These are phyloP conservation scores for Lavandula angustifolia DNA, from an alignment of 257 asterid species.

Conservation along the genomic window DNA sequence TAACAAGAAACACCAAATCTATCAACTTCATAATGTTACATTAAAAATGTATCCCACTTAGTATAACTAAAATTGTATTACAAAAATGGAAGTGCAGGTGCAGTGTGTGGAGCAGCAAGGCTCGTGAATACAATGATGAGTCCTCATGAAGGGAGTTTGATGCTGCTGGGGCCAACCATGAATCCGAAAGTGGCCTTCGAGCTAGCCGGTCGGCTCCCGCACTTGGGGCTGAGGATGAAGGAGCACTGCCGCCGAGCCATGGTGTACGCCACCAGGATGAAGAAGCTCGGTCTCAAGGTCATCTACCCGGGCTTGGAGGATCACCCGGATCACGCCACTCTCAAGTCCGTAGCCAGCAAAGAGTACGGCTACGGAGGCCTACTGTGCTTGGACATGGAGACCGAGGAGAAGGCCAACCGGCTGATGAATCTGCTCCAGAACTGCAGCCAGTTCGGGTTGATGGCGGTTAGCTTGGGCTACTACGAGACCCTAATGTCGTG, in stretches of 20 bases:
- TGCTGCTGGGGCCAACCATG: constrained; percentile 91
- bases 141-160: constrained; percentile 67
- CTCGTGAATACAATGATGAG: constrained; percentile 80
- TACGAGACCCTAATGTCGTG: constrained; percentile 85
- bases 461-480: constrained; percentile 54
- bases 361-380: constrained; percentile 87
- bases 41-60: no score
- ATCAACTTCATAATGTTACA: no score
- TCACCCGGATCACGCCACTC: constrained; percentile 60
- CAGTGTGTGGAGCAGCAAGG: constrained; percentile 71
- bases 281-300: constrained; percentile 70
- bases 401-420: constrained; percentile 73
- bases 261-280: constrained; percentile 61
- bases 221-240: constrained; percentile 67
- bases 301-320: constrained; percentile 80
- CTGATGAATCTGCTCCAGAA: constrained; percentile 76
- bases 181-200: constrained; percentile 85
- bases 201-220: constrained; percentile 75
- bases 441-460: constrained; percentile 47
- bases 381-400: constrained; percentile 73
- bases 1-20: no score
- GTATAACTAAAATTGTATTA: no score
- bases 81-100: constrained; percentile 39
- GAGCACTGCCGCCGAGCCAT: constrained; percentile 79
- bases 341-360: constrained; percentile 52